Conservation (phyloP, 495 filamentous ascomycete species). For the Daldinia concentrica region DNA sequence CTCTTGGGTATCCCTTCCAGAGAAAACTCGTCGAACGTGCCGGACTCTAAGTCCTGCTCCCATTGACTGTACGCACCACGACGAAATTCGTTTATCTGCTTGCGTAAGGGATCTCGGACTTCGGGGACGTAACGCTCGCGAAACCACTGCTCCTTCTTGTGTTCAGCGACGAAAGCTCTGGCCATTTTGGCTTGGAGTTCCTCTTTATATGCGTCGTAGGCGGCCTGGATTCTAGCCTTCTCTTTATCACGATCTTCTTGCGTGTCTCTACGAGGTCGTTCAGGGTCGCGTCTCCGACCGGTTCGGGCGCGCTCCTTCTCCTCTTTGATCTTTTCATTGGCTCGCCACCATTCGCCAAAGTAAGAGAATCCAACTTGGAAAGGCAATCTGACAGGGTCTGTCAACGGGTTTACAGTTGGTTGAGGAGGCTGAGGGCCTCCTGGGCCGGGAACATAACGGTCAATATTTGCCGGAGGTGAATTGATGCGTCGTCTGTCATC, state of each 20-base stretch:
- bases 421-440: slow-evolving; percentile 63
- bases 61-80: slow-evolving; percentile 79
- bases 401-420: slow-evolving; percentile 74
- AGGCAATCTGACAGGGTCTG: slow-evolving; percentile 83
- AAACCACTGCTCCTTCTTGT: slow-evolving; percentile 97
- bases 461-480: slow-evolving; percentile 78
- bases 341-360: slow-evolving; percentile 96
- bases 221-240: slow-evolving; percentile 86
- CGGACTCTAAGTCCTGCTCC: slow-evolving; percentile 81
- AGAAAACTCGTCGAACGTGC: slow-evolving; percentile 91
- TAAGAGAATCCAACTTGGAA: slow-evolving; percentile 96
- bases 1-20: slow-evolving; percentile 95
- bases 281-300: slow-evolving; percentile 75
- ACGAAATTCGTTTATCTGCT: slow-evolving; percentile 77
- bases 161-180: slow-evolving; percentile 83
- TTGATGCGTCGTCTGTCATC: slow-evolving; percentile 63
- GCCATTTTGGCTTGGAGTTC: slow-evolving; percentile 93
- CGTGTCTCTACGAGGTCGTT: slow-evolving; percentile 76
- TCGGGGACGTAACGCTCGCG: slow-evolving; percentile 92
- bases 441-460: slow-evolving; percentile 94
- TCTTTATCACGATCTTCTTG: slow-evolving; percentile 90
- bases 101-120: slow-evolving; percentile 72
- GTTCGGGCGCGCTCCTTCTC: slow-evolving; percentile 81
- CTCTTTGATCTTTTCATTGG: slow-evolving; percentile 84
- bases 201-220: slow-evolving; percentile 94